These are phyloP conservation scores for Gentiana macrophylla DNA, from an alignment of 257 asterid genomes.

Conservation along the genomic window DNA sequence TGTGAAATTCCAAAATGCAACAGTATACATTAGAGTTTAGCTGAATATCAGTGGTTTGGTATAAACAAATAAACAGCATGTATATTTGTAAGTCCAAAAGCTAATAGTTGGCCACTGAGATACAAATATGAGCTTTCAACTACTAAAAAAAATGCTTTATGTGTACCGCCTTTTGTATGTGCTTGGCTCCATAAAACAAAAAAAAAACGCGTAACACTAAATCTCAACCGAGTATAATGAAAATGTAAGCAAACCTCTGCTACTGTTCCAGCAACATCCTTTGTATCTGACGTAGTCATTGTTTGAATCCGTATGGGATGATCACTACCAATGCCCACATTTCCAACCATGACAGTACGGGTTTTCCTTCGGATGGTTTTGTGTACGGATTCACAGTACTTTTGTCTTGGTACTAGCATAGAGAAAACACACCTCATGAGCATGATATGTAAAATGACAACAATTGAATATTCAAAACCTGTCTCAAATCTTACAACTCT, in stretches of 20 bases:
- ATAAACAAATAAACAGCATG: no score
- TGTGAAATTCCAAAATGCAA: no score
- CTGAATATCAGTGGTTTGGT: no score
- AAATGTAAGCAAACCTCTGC: slow-evolving; percentile 54
- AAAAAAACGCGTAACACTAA: background rate
- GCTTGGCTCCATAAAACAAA: background rate
- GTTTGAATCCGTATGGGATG: slow-evolving; percentile 98
- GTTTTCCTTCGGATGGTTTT: slow-evolving; percentile 88
- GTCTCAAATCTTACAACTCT: no score
- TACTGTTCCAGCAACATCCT: slow-evolving; percentile 90
- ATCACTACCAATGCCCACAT: slow-evolving; percentile 90
- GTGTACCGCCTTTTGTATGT: no score
- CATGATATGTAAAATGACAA: background rate
- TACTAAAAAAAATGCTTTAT: no score
- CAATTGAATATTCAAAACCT: background rate
- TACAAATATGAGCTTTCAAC: no score
- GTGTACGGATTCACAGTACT: slow-evolving; percentile 84
- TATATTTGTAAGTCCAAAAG: no score
- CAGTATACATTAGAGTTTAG: no score
- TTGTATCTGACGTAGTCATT: slow-evolving; percentile 98
- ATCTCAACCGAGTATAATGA: background rate
- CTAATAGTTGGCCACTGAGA: no score
- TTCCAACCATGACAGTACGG: slow-evolving; percentile 93
- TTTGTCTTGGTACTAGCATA: slow-evolving; percentile 82
- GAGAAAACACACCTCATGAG: slow-evolving; percentile 13